phyloP scores from a whole-genome alignment of 805 yeast species.

The Ogataea zsoltii region DNA sequence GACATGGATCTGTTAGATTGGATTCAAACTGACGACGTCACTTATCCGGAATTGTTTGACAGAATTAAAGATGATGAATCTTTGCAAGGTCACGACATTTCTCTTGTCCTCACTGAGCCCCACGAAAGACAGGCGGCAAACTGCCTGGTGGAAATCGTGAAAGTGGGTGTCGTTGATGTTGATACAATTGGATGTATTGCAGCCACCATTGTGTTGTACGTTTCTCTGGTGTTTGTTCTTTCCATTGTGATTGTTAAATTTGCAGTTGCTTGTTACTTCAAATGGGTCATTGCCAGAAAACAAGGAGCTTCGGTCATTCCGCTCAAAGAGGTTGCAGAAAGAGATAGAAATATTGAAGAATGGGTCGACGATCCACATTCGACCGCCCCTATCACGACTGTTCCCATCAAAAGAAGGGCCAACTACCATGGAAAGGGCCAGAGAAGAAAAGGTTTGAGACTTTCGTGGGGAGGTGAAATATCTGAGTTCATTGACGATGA shows the following conservation, averaged over 20 bases:
- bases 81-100: constrained; percentile 78
- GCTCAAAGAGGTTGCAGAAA: constrained; percentile 58
- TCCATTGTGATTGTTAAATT: constrained; percentile 79
- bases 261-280: constrained; percentile 82
- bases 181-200: constrained; percentile 94
- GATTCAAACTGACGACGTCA: constrained; percentile 67
- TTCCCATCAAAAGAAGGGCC: constrained; percentile 55
- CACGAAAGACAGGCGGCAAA: constrained; percentile 72
- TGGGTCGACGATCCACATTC: constrained; percentile 75
- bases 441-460: constrained; percentile 34
- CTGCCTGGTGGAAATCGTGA: constrained; percentile 81
- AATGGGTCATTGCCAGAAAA: constrained; percentile 73
- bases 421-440: constrained; percentile 38
- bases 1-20: constrained; percentile 78
- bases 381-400: constrained; percentile 52
- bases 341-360: constrained; percentile 70
- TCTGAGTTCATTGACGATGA: constrained; percentile 29
- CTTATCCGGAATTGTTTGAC: constrained; percentile 73
- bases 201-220: constrained; percentile 75
- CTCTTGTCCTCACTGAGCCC: constrained; percentile 64
- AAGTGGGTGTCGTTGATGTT: constrained; percentile 87
- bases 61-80: constrained; percentile 53
- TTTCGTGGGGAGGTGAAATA: constrained; percentile 42
- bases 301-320: constrained; percentile 73
- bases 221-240: constrained; percentile 81